phyloP scores from a whole-genome alignment of 352 stramenopile species.

The Phytophthora idaei region DNA sequence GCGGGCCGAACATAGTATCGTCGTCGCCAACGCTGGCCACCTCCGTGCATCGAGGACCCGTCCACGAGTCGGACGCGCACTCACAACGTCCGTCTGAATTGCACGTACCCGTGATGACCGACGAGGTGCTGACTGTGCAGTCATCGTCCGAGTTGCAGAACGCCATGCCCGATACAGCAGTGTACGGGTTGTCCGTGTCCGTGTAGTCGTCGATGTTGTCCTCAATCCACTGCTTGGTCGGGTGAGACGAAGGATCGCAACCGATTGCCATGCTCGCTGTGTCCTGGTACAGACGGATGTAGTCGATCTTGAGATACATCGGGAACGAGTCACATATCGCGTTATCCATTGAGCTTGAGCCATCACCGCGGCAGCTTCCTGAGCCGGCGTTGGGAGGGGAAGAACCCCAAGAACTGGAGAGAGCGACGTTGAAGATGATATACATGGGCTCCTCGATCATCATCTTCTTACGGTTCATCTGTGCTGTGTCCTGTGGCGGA shows the following conservation, averaged over 20 bases:
- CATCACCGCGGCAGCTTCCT: slow-evolving; percentile 48
- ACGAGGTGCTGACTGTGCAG: slow-evolving; percentile 42
- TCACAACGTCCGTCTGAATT: slow-evolving; percentile 37
- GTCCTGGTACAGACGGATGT: slow-evolving; percentile 75
- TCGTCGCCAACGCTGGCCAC: slow-evolving; percentile 13
- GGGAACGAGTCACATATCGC: slow-evolving; percentile 66
- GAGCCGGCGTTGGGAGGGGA: slow-evolving; percentile 54
- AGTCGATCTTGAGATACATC: slow-evolving; percentile 80
- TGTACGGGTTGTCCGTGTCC: slow-evolving; percentile 51
- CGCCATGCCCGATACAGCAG: slow-evolving; percentile 49
- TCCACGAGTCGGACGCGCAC: slow-evolving; percentile 39
- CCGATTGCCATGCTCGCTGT: slow-evolving; percentile 45
- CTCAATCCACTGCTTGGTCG: slow-evolving; percentile 67
- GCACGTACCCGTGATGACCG: slow-evolving; percentile 39
- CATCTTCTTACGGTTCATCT: slow-evolving; percentile 81
- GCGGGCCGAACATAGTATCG: slow-evolving; percentile 23
- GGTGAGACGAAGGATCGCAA: slow-evolving; percentile 59
- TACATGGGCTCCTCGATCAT: slow-evolving; percentile 96
- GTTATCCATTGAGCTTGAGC: slow-evolving; percentile 33
- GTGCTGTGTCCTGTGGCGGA: slow-evolving; percentile 46
- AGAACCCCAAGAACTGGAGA: slow-evolving; percentile 87
- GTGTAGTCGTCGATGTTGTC: slow-evolving; percentile 74
- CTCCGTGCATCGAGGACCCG: slow-evolving; percentile 44
- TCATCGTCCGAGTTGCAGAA: slow-evolving; percentile 61
- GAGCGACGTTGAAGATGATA: slow-evolving; percentile 93